A percentile compares a stretch with the other conserved stretches of the same genome.
Conservation (phyloP, 768 basidiomycete genomes). For the Russula sp. region DNA sequence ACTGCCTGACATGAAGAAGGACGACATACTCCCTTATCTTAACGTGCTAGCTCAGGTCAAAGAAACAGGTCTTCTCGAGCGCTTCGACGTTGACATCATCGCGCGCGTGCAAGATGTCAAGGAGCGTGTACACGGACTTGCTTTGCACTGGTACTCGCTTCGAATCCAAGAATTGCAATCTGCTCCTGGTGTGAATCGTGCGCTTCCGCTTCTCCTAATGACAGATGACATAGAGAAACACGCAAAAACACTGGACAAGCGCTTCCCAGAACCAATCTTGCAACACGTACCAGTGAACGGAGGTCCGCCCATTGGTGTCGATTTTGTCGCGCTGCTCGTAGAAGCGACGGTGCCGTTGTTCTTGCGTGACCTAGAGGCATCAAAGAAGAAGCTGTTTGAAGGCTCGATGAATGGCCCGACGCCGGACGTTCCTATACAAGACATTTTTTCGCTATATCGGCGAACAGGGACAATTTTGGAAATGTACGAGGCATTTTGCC, state of each 20-base stretch:
- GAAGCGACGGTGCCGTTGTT: constrained; percentile 60
- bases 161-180: constrained; percentile 58
- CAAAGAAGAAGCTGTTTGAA: constrained; percentile 69
- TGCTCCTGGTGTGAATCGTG: constrained; percentile 71
- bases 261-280: constrained; percentile 76
- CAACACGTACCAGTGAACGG: constrained; percentile 43
- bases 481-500: constrained; percentile 79
- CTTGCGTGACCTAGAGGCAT: constrained; percentile 56
- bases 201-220: constrained; percentile 73
- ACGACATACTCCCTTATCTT: constrained; percentile 60
- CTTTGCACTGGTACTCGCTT: constrained; percentile 52
- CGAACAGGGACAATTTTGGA: constrained; percentile 63
- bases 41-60: constrained; percentile 63
- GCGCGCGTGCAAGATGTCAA: constrained; percentile 63
- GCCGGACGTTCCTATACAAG: constrained; percentile 82
- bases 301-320: constrained; percentile 32
- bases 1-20: constrained; percentile 63
- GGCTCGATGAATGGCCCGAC: constrained; percentile 83
- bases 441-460: constrained; percentile 82
- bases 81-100: constrained; percentile 65
- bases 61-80: constrained; percentile 61
- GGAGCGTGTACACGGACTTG: constrained; percentile 52
- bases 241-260: constrained; percentile 76
- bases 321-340: constrained; percentile 69
- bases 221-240: constrained; percentile 86